Evolutionary conservation across 2,329 filamentous ascomycete species (phyloP).

Genomic region (Fusarium citri): DNA sequence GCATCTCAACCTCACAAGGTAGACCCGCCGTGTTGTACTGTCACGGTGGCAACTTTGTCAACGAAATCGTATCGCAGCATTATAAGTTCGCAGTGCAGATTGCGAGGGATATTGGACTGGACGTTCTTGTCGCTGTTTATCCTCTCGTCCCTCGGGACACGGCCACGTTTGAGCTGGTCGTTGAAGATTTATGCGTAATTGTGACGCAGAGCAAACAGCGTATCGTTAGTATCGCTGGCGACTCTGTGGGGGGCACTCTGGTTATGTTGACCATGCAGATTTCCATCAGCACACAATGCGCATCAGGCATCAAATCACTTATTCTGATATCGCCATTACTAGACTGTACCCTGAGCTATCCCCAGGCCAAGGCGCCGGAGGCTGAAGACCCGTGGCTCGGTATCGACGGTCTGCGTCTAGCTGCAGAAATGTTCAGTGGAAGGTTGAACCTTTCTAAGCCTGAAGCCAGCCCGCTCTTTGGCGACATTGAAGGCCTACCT

Average conservation of each 20-base stretch:
- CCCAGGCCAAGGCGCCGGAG: no score
- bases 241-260: accelerated
- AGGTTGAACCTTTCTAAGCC: neutral
- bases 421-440: no score
- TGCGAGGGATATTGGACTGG: accelerated
- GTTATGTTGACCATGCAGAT: neutral
- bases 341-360: accelerated
- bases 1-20: no score
- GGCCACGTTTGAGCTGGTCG: no score
- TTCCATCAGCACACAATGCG: neutral
- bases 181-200: no score
- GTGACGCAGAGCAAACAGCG: no score
- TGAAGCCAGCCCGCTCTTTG: accelerated
- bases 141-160: accelerated
- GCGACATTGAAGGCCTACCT: accelerated
- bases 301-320: neutral
- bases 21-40: accelerated
- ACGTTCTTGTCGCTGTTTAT: accelerated
- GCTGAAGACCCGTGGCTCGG: no score
- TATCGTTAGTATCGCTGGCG: no score
- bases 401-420: no score
- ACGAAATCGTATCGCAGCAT: neutral
- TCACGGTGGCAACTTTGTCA: neutral
- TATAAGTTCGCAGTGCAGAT: accelerated
- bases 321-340: neutral